Percentiles rank a stretch among this genome's conserved stretches.
phyloP scores from a whole-genome alignment of 2,329 filamentous ascomycete genomes.

The Seiridium cupressi region DNA sequence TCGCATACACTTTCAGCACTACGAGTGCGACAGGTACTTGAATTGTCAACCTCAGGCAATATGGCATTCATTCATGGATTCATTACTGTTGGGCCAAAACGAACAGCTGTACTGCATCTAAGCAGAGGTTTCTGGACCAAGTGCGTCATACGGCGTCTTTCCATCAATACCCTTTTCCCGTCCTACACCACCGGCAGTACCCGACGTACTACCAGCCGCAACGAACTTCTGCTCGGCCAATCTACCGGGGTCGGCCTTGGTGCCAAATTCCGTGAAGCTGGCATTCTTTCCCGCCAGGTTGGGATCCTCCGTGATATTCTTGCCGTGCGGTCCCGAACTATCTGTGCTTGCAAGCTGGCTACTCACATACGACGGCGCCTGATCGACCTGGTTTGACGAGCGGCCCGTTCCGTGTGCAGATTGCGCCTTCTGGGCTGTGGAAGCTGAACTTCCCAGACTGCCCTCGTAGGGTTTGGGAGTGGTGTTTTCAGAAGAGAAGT shows the following conservation, averaged over 20 bases:
- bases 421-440: too few species aligned
- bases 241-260: conserved; percentile 44
- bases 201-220: conserved; percentile 51
- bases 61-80: too few species aligned
- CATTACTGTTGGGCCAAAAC: too few species aligned
- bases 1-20: too few species aligned
- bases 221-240: conserved; percentile 42
- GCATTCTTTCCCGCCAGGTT: conserved; percentile 36
- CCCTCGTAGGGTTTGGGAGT: not conserved
- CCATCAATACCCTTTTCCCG: conserved; percentile 34
- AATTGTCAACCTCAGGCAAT: too few species aligned
- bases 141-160: conserved; percentile 18
- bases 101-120: not conserved
- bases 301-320: conserved; percentile 37
- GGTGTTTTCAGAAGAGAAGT: not conserved
- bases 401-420: too few species aligned
- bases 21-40: too few species aligned
- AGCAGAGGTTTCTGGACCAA: conserved; percentile 10
- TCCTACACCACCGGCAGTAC: conserved; percentile 43
- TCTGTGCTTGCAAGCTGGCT: conserved; percentile 28
- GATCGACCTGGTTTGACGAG: not conserved
- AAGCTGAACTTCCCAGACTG: too few species aligned
- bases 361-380: conserved; percentile 34
- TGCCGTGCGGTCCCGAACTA: conserved; percentile 34
- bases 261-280: conserved; percentile 42